Evolutionary conservation across 2,329 filamentous ascomycete genomes (phyloP), one percentile per base, ranked within the genome.

Genomic region (Colletotrichum sp.): DNA sequence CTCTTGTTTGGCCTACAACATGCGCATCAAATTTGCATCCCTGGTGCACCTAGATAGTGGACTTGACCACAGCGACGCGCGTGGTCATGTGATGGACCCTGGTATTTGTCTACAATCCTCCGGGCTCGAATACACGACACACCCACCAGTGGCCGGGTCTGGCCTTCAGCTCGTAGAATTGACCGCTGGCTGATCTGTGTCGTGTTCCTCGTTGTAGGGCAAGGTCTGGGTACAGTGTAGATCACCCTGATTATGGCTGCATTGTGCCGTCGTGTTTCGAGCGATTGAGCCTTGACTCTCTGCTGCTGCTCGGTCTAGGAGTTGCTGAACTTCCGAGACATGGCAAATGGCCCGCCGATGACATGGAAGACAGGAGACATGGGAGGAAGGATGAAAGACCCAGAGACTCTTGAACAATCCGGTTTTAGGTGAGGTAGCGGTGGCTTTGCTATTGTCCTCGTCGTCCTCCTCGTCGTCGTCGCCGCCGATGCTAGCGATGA

Each of bases 211-310:
- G 4, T 34, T 52, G n/a, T 27, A 34, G 48, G 34, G 72, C 34
- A 44, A 75, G 39, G 32, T 60, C 69, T 68, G 34, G 65, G 66
- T 59, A 34, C 25, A 13, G 27, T 19, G 25, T 63, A 55, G 39
- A 44, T 68, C 55, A 36, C 36, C 32, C 28, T 57, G 15, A 61
- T 34, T 12, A 27, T 39, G 57, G 34, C 71, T 69, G 48, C 39
- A 74, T 74, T 48, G 39, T 76, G 28, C 52, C 61, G 34, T 59
- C 52, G 36, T 69, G 65, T 74, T 69, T 74, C 70, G 73, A 64
- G 55, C 44, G 22, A 19, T 66, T 22, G 57, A 75, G 63, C 63
- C 57, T 68, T 60, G 68, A 71, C 68, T 71, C 28, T 65, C 36
- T 32, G 19, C 55, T 63, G 55, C 61, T 75, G 32, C 67, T 57